Conservation (phyloP, 805 yeast genomes). For the Wickerhamiella parazyma region DNA sequence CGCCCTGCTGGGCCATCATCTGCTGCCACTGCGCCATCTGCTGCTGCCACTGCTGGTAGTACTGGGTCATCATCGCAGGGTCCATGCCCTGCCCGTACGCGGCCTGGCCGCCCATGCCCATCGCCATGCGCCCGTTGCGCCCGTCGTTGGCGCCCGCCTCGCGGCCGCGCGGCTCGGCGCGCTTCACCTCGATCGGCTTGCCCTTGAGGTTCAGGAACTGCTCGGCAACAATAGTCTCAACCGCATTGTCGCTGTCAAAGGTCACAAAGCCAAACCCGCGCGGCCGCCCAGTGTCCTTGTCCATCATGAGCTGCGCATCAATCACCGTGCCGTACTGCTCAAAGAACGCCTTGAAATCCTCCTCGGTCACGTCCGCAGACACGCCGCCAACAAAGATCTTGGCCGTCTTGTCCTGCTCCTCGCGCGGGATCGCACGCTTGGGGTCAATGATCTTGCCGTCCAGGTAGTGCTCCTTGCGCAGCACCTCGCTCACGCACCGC, state of each 20-base stretch:
- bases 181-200: conserved; percentile 37
- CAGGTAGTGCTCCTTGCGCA: conserved; percentile 70
- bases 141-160: conserved; percentile 13
- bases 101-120: conserved; percentile 10
- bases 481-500: conserved; percentile 72
- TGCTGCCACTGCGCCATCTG: conserved; percentile 29
- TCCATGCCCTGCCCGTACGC: conserved; percentile 25
- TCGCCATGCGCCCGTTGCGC: conserved; percentile 14
- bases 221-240: conserved; percentile 72
- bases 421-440: conserved; percentile 92
- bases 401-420: conserved; percentile 93
- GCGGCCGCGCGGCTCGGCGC: conserved; percentile 31
- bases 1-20: conserved; percentile 22
- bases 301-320: conserved; percentile 94
- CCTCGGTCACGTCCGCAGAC: conserved; percentile 83
- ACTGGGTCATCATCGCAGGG: conserved; percentile 31
- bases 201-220: conserved; percentile 77
- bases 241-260: conserved; percentile 87
- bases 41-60: conserved; percentile 30
- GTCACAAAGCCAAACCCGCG: conserved; percentile 97
- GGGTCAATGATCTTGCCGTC: conserved; percentile 97
- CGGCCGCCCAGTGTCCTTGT: conserved; percentile 91
- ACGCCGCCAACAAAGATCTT: conserved; percentile 96
- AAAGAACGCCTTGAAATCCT: conserved; percentile 76
- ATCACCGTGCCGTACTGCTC: conserved; percentile 79